These are phyloP conservation scores for Syzygium aqueum DNA, from an alignment of 345 rosid genomes.

Conservation along the genomic window DNA sequence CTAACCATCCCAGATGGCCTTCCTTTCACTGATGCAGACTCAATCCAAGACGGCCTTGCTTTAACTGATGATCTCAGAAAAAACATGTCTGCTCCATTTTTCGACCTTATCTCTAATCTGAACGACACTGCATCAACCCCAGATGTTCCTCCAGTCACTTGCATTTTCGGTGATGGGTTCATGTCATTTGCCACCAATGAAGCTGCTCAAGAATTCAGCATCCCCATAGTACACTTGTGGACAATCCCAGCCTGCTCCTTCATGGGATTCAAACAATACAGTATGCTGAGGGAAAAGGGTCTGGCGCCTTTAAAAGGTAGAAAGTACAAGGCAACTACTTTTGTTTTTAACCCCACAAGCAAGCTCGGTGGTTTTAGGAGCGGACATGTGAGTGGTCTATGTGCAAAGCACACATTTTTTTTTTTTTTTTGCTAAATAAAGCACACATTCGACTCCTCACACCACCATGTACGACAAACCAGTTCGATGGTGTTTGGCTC, in stretches of 20 bases:
- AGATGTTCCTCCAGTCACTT: neutral
- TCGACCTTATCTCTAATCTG: neutral
- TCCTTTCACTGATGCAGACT: neutral
- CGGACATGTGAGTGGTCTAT: neutral
- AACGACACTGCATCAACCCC: neutral
- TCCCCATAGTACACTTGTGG: neutral
- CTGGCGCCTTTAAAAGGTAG: conserved; percentile 3
- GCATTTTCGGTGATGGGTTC: conserved; percentile 1
- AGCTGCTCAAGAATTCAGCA: neutral
- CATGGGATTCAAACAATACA: neutral
- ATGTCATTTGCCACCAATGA: neutral
- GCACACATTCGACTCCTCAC: neutral
- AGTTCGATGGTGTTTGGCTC: neutral
- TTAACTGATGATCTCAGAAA: neutral
- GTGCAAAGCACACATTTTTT: neutral
- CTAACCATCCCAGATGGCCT: conserved; percentile 1
- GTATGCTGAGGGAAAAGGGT: neutral
- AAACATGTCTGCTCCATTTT: neutral
- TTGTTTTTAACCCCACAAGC: neutral
- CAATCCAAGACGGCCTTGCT: neutral
- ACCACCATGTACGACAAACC: neutral
- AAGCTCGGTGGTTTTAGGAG: neutral
- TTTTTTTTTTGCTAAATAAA: no score
- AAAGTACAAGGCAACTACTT: neutral
- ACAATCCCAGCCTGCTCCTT: neutral